Base-by-base conservation (phyloP, 2,329 filamentous ascomycete species). In the Thermothelomyces thermophilus region DNA sequence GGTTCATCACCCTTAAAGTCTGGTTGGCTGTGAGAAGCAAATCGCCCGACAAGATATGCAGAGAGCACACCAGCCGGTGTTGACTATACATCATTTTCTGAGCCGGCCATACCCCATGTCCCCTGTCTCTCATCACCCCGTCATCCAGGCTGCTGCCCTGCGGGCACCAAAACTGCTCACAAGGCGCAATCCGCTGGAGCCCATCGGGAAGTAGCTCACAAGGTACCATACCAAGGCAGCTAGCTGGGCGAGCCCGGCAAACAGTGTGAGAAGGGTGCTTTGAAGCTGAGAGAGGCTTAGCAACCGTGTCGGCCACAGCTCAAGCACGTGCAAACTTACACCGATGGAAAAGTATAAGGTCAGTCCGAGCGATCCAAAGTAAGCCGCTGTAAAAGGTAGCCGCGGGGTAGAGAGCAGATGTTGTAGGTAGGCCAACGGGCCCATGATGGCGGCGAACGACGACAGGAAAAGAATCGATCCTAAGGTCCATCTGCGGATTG, bases 121-220 rank as follows among this genome's bases (percentile, higher is more conserved):
- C 5, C 16, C 14, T 41, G 16, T 28, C n/a, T n/a, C n/a, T n/a
- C n/a, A n/a, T 63, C 67, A 95, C 52, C 86, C 84, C 41, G 80
- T 84, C 80, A 96, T 84, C 93, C 91, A 97, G 46, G 90, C 80
- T 5, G 88, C 80, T 33, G 94, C 87, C 63, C 90, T 80, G 64
- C 84, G 84, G 17, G 86, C 87, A 19, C 91, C 93, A 64, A 95
- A 93, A 3, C 82, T 83, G 37, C 90, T 88, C 51, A 90, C 90
- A 58, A 95, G 81, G 52, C 91, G 84, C 58, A 98, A 72, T 36
- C 93, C 89, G 48, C 84, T 87, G 50, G 87, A 87, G 35, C 93
- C 93, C 90, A 97, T 95, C 22, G 93, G 93, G 63, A 97, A 97
- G 69, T 98, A 98, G 70, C 88, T 95, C 68, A 97, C 83, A 41